Conservation (phyloP, 2,329 filamentous ascomycete genomes). For the Penicillium verrucosum region DNA sequence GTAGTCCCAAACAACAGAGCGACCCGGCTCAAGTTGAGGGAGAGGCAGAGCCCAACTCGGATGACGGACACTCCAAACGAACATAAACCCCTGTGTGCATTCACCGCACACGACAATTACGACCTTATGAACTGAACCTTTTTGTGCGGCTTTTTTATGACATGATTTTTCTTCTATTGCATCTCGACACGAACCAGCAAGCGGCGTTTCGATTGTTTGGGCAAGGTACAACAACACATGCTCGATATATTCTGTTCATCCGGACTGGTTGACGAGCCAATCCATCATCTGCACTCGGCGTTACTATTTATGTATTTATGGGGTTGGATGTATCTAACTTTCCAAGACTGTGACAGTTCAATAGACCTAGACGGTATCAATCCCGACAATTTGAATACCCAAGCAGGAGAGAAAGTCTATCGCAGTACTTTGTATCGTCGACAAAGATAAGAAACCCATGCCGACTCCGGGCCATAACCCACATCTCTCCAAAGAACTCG, state of each 20-base stretch:
- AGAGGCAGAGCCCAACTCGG: slow-evolving; percentile 16
- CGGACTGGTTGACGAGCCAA: neutral
- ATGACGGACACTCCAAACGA: slow-evolving; percentile 26
- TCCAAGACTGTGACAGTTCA: neutral
- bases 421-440: neutral
- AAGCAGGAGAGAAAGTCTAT: neutral
- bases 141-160: neutral
- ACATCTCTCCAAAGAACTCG: neutral
- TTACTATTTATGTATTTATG: neutral
- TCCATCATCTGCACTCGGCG: neutral
- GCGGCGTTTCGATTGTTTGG: slow-evolving; percentile 2
- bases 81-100: slow-evolving; percentile 17
- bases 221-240: neutral
- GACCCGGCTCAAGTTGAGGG: slow-evolving; percentile 10
- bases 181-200: slow-evolving; percentile 11
- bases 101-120: slow-evolving; percentile 4
- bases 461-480: neutral
- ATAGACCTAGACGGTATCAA: neutral
- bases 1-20: slow-evolving; percentile 13
- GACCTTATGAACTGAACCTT: slow-evolving; percentile 8
- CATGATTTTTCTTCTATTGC: slow-evolving; percentile 2
- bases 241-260: neutral
- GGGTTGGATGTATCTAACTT: neutral
- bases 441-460: neutral
- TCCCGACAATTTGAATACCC: neutral